Base-by-base conservation (phyloP, 495 filamentous ascomycete species). In the Tetracladium setigerum region DNA sequence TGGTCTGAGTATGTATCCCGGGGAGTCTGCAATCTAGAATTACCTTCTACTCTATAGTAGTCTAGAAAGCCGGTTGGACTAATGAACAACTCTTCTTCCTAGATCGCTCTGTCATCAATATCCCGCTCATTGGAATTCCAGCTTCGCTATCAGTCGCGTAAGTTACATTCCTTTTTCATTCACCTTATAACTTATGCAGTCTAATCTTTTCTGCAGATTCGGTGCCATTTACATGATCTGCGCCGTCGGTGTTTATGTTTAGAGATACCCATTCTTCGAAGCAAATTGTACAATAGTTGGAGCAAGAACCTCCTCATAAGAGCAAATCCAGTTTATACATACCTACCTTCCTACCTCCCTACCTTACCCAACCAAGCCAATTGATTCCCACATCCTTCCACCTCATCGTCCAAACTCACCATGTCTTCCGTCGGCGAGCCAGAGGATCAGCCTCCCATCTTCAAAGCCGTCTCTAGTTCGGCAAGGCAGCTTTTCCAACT, bases 161-260 rank as follows among this genome's bases (percentile, higher is more conserved):
- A 61, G 79, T 72, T 19, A 24, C 31, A 31, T 30, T 38, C 24
- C 41, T 52, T 27, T 55, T 14, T 5, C 30, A 10, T 2, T 13
- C 8, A 14, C 1, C 17, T 7, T 10, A 7, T 27, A 19, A 8
- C 2, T 9, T 13, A 39, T 7, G 7, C 3, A 27, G 7, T 27
- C 22, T 27, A 27, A 27, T 27, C 7, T 60, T 30, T 49, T 43
- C 46, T 19, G 3, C 61, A 98, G 92, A 35, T 89, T 96, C 64
- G 92, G 94, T 52, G 86, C 91, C 38, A 89, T 97, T 16, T 95
- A 87, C 73, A 91, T 95, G 82, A 96, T 98, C 62, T 98, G 92
- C 67, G 92, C 89, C 17, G 92, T 89, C 62, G 92, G 92, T 60
- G 94, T 98, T 61, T 98, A 98, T 82, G 92, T 98, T 67, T 98